Percentiles rank a stretch among this genome's conserved stretches.
Conservation (phyloP, 208 protist species). For the Zelonia costaricensis region DNA sequence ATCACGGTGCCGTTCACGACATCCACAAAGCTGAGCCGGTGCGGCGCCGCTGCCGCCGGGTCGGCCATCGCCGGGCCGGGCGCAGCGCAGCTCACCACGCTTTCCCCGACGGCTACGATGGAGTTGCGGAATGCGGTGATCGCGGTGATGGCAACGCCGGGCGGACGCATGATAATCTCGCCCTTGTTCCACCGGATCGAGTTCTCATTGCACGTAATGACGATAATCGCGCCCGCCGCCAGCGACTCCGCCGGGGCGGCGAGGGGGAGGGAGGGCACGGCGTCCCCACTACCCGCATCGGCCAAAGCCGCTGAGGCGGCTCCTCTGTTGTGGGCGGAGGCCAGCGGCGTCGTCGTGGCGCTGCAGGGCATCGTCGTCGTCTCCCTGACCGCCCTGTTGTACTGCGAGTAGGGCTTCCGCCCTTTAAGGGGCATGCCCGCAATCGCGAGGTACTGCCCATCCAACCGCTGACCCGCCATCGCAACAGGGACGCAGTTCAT, state of each 20-base stretch:
- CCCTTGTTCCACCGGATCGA: slow-evolving; percentile 61
- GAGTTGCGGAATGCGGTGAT: slow-evolving; percentile 66
- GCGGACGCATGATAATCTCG: slow-evolving; percentile 50
- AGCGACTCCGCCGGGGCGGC: too few species aligned
- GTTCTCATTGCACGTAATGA: slow-evolving; percentile 62
- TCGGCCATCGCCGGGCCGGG: background rate
- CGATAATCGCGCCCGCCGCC: slow-evolving; percentile 36
- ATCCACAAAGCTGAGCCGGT: slow-evolving; percentile 30
- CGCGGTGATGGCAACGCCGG: slow-evolving; percentile 52
- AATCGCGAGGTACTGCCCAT: slow-evolving; percentile 66
- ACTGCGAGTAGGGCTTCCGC: slow-evolving; percentile 22
- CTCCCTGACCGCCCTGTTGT: slow-evolving; percentile 3
- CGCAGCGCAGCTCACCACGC: slow-evolving; percentile 3
- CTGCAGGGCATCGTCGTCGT: background rate
- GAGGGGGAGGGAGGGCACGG: too few species aligned
- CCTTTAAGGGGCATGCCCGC: slow-evolving; percentile 49
- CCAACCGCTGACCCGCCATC: slow-evolving; percentile 46
- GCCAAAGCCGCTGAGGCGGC: background rate
- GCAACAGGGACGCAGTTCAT: slow-evolving; percentile 55
- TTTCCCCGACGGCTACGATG: slow-evolving; percentile 64
- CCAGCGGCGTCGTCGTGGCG: background rate
- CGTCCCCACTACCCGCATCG: too few species aligned
- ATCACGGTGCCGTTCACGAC: slow-evolving; percentile 39
- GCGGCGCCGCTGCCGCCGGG: background rate
- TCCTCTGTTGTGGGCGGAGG: too few species aligned